These are phyloP conservation scores for Saturnispora sekii DNA, from an alignment of 805 yeast genomes.

Conservation along the genomic window DNA sequence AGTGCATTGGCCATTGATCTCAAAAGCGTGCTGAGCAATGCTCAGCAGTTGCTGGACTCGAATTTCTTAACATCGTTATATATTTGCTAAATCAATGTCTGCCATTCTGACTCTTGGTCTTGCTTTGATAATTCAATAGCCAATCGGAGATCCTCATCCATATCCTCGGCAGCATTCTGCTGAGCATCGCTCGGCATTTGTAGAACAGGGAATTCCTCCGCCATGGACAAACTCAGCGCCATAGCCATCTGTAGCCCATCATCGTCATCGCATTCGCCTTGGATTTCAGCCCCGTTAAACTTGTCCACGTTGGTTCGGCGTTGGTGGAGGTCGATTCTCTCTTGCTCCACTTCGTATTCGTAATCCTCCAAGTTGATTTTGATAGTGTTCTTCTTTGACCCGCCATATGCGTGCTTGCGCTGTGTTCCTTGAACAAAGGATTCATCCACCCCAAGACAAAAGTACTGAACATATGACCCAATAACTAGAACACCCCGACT, in stretches of 20 bases:
- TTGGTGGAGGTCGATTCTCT: slow-evolving; percentile 17
- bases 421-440: slow-evolving; percentile 9
- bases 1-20: too few relatives aligned
- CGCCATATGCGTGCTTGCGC: slow-evolving; percentile 11
- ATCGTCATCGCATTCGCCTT: slow-evolving; percentile 17
- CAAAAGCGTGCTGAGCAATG: too few relatives aligned
- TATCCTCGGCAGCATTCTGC: not conserved
- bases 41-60: too few relatives aligned
- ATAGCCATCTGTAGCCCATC: slow-evolving; percentile 35
- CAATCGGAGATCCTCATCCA: slow-evolving; percentile 11
- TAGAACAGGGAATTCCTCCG: not conserved
- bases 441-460: slow-evolving; percentile 35
- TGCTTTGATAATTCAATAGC: slow-evolving; percentile 12
- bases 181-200: not conserved
- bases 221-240: slow-evolving; percentile 29
- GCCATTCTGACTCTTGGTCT: slow-evolving; percentile 11
- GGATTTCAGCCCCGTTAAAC: slow-evolving; percentile 33
- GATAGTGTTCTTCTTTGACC: slow-evolving; percentile 18
- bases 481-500: slow-evolving; percentile 31
- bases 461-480: slow-evolving; percentile 36
- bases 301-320: slow-evolving; percentile 20
- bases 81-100: not conserved
- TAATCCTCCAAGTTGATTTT: slow-evolving; percentile 27
- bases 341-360: slow-evolving; percentile 17
- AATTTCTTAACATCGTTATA: too few relatives aligned